These are phyloP conservation scores for Phytophthora melonis DNA, from an alignment of 352 stramenopile genomes.

Conservation along the genomic window DNA sequence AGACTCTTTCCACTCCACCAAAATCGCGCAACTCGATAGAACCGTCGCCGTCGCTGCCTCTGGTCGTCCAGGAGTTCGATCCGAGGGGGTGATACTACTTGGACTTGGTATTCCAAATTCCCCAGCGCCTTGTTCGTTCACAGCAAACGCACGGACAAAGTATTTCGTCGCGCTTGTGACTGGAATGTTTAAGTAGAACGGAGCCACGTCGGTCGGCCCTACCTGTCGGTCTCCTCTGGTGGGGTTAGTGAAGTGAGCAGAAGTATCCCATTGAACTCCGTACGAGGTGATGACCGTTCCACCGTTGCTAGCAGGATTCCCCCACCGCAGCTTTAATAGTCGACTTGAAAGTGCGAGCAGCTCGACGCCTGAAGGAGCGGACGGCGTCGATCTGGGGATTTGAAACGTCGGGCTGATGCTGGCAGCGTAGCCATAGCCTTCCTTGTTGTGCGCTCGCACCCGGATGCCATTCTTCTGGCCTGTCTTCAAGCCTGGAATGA, in stretches of 20 bases:
- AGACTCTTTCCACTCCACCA: conserved; percentile 92
- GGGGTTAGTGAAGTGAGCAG: background rate
- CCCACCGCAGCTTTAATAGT: conserved; percentile 86
- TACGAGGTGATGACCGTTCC: conserved; percentile 88
- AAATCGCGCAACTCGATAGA: conserved; percentile 92
- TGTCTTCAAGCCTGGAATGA: conserved; percentile 61
- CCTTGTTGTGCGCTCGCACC: conserved; percentile 66
- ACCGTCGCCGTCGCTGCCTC: conserved; percentile 70
- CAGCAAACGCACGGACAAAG: conserved; percentile 91
- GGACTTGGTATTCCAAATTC: conserved; percentile 46
- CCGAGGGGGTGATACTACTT: conserved; percentile 55
- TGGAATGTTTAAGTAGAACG: conserved; percentile 94
- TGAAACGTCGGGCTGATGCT: conserved; percentile 66
- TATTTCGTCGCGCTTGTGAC: conserved; percentile 69
- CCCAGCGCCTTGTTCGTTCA: conserved; percentile 92
- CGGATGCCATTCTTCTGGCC: conserved; percentile 70
- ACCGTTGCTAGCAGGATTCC: conserved; percentile 65
- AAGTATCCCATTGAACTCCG: conserved; percentile 93
- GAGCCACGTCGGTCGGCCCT: conserved; percentile 41
- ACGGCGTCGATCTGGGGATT: conserved; percentile 60
- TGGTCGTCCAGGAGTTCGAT: conserved; percentile 81
- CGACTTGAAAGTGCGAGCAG: conserved; percentile 71
- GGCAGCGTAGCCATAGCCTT: conserved; percentile 65
- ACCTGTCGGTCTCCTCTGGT: conserved; percentile 21
- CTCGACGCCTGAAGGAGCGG: conserved; percentile 45